Conservation (phyloP, 345 rosid genomes). For the Brassica cretica region DNA sequence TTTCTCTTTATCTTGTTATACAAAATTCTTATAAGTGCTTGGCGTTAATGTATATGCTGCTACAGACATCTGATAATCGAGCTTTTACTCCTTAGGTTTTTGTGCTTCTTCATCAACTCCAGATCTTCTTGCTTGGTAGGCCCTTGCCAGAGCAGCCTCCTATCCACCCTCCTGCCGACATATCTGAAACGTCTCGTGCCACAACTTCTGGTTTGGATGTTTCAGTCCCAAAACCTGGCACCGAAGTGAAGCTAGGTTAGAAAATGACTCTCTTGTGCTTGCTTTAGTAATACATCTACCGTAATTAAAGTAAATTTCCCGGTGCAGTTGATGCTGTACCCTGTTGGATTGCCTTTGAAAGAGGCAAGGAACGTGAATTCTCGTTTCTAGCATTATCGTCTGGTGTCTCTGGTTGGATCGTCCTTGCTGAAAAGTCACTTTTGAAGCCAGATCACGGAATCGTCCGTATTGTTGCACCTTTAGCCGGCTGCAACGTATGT, state of each 20-base stretch:
- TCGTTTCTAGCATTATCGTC: slow-evolving; percentile 63
- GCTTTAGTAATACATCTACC: neutral
- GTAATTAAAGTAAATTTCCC: neutral
- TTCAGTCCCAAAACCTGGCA: slow-evolving; percentile 79
- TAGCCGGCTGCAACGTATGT: slow-evolving; percentile 64
- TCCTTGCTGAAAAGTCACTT: slow-evolving; percentile 56
- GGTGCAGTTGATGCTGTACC: slow-evolving; percentile 86
- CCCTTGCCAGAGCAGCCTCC: slow-evolving; percentile 81
- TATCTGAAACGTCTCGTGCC: slow-evolving; percentile 64
- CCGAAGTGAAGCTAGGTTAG: slow-evolving; percentile 75
- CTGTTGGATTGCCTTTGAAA: slow-evolving; percentile 92
- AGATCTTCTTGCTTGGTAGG: slow-evolving; percentile 73
- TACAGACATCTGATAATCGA: slow-evolving; percentile 21
- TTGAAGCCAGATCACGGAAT: slow-evolving; percentile 52
- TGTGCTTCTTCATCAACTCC: slow-evolving; percentile 90
- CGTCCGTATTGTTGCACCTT: slow-evolving; percentile 79
- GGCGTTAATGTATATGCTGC: slow-evolving; percentile 14
- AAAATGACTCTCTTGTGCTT: slow-evolving; percentile 15
- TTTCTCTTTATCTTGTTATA: neutral
- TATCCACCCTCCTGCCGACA: slow-evolving; percentile 47
- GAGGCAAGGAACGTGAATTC: slow-evolving; percentile 87
- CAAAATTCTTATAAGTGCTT: neutral
- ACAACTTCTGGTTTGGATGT: slow-evolving; percentile 61
- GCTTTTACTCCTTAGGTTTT: slow-evolving; percentile 58
- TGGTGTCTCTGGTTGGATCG: slow-evolving; percentile 83